Evolutionary conservation across 352 stramenopile species (phyloP).

Genomic region (Phytophthora hibernalis): DNA sequence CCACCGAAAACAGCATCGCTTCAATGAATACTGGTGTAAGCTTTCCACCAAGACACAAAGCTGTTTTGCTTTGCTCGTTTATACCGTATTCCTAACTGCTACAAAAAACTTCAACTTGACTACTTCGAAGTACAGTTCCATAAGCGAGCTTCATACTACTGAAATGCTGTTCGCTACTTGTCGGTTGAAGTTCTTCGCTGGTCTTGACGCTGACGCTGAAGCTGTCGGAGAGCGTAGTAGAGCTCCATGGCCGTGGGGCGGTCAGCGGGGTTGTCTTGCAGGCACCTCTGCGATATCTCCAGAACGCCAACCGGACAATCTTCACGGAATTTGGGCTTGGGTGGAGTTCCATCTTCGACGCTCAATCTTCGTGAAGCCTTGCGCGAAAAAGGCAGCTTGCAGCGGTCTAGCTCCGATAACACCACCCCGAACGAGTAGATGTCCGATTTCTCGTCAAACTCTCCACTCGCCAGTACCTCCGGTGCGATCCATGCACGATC

Average conservation of each 20-base stretch:
- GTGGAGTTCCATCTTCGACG: slow-evolving; percentile 21
- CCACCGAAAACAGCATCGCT: neutral
- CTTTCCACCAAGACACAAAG: neutral
- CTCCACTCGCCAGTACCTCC: slow-evolving; percentile 63
- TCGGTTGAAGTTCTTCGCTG: slow-evolving; percentile 11
- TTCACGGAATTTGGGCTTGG: slow-evolving; percentile 47
- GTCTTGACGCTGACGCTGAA: slow-evolving; percentile 29
- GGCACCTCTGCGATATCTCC: slow-evolving; percentile 51
- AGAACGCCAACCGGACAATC: slow-evolving; percentile 57
- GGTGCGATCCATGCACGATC: slow-evolving; percentile 57
- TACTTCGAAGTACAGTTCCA: no score
- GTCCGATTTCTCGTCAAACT: slow-evolving; percentile 69
- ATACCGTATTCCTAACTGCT: neutral
- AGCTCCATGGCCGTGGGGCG: slow-evolving; percentile 69
- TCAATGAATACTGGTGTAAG: neutral
- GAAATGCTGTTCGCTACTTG: slow-evolving; percentile 9
- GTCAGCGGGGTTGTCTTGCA: slow-evolving; percentile 49
- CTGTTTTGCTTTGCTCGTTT: neutral
- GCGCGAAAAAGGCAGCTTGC: slow-evolving; percentile 42
- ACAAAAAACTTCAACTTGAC: slow-evolving; percentile 3
- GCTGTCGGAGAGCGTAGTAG: slow-evolving; percentile 57
- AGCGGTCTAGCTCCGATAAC: slow-evolving; percentile 72
- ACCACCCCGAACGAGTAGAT: slow-evolving; percentile 79
- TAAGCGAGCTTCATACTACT: no score
- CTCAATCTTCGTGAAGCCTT: slow-evolving; percentile 28